Conservation (phyloP, 441 rosid species). For the Macaranga tanarius region DNA sequence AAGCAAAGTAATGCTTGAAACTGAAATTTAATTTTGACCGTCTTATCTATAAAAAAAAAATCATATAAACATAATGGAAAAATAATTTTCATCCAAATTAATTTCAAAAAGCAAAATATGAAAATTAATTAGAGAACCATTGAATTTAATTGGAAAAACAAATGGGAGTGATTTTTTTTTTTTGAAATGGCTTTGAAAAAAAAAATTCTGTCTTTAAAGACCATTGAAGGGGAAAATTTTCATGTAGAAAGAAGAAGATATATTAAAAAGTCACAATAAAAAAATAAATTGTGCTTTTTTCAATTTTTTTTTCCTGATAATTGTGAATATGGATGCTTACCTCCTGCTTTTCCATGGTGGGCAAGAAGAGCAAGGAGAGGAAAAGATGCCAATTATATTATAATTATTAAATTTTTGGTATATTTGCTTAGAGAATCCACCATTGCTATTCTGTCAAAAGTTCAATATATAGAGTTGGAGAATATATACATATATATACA, state of each 20-base stretch:
- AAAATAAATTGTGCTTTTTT: too few species aligned
- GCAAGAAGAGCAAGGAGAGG: constrained; percentile 1
- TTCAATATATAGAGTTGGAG: background rate
- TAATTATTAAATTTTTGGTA: background rate
- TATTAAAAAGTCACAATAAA: too few species aligned
- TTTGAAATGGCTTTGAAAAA: background rate
- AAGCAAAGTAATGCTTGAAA: too few species aligned
- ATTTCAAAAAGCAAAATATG: too few species aligned
- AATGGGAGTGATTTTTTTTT: background rate
- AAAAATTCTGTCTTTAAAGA: background rate
- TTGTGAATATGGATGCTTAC: constrained; percentile 14
- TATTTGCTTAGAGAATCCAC: background rate
- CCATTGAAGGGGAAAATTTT: background rate
- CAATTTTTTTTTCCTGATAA: background rate
- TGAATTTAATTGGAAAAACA: background rate
- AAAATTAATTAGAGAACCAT: too few species aligned
- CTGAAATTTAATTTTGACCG: too few species aligned
- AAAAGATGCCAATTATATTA: background rate
- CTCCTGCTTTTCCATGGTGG: constrained; percentile 17
- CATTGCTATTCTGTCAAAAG: background rate
- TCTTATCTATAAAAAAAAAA: too few species aligned
- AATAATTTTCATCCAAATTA: too few species aligned
- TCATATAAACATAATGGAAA: too few species aligned
- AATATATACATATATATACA: background rate
- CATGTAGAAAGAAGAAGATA: too few species aligned